These are phyloP conservation scores for Phialophora expanda DNA, from an alignment of 2,329 filamentous ascomycete species.

Conservation along the genomic window DNA sequence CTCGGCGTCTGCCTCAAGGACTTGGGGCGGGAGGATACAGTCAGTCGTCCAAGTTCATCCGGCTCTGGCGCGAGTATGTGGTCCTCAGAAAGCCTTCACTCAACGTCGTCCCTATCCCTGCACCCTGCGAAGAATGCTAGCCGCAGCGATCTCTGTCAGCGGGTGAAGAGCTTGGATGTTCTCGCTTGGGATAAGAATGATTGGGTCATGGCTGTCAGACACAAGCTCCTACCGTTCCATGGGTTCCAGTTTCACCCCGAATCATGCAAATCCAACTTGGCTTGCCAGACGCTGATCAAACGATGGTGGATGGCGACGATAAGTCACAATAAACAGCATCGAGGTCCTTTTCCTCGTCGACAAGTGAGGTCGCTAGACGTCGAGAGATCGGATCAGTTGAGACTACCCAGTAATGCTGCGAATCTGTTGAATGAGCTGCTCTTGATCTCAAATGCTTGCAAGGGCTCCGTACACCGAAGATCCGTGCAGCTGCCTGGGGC, in stretches of 20 bases:
- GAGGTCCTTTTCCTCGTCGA: not conserved
- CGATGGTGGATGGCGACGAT: constrained; percentile 76
- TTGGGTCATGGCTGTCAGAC: constrained; percentile 78
- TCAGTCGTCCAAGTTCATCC: constrained; percentile 30
- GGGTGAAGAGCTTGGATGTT: constrained; percentile 50
- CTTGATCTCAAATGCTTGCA: constrained; percentile 6
- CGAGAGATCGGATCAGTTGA: not conserved
- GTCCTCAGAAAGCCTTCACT: constrained; percentile 30
- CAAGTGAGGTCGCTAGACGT: not conserved
- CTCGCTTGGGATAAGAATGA: constrained; percentile 65
- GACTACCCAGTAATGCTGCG: not conserved
- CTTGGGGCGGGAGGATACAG: constrained; percentile 5
- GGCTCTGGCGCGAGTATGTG: constrained; percentile 26
- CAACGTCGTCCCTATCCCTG: not conserved
- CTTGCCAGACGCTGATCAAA: constrained; percentile 65
- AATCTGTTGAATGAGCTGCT: constrained; percentile 6
- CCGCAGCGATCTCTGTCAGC: not conserved
- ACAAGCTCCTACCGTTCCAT: constrained; percentile 74
- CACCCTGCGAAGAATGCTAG: not conserved
- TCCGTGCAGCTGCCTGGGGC: constrained; percentile 24
- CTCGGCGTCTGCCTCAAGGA: constrained; percentile 31
- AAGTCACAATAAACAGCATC: constrained; percentile 60
- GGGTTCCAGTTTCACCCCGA: constrained; percentile 91
- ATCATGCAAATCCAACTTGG: constrained; percentile 76
- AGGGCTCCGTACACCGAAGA: constrained; percentile 1